Base-by-base conservation (phyloP, 495 filamentous ascomycete genomes). In the Jackrogersella multiformis region DNA sequence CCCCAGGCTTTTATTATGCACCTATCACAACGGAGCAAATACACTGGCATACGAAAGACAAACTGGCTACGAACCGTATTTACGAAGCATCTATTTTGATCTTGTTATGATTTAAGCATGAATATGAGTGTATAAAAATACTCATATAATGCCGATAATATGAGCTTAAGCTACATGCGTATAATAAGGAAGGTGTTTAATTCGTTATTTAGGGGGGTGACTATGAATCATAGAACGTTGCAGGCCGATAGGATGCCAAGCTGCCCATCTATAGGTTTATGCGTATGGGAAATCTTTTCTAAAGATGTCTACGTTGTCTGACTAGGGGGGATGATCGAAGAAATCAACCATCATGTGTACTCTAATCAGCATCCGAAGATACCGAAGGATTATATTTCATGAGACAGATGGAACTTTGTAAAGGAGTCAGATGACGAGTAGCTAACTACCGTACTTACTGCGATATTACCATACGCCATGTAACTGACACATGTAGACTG, bases 371-470 rank as follows among this genome's bases (percentile, higher is more conserved):
- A 45, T 32, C 30, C 18, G 13, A 20, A 46, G 18, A 39, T 28
- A 59, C 28, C 44, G 56, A 62, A 66, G 61, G 61, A 56, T 57
- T 24, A 36, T 20, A 54, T 49, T 56, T 54, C 44, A 42, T 61
- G 66, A 52, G 65, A 44, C 30, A 20, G 38, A 46, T 38, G 56
- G 26, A 42, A 23, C 26, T 56, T 65, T 12, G 30, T 42, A 44
- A 44, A 58, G 13, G 39, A 53, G 61, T 66, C 56, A 62, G 56
- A 58, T 70, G 61, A 70, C 67, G 39, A 56, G 20, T 28, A 52
- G 16, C 30, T 28, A 65, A 52, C 36, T 39, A 52, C 61, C 56
- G 56, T 69, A 56, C 34, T 55, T 51, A 54, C 60, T 52, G 60
- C 35, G 32, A 58, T 49, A 39, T 64, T 53, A 36, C 35, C 41